These are phyloP conservation scores for Tuber aestivum DNA, from an alignment of 495 filamentous ascomycete species.

Conservation along the genomic window DNA sequence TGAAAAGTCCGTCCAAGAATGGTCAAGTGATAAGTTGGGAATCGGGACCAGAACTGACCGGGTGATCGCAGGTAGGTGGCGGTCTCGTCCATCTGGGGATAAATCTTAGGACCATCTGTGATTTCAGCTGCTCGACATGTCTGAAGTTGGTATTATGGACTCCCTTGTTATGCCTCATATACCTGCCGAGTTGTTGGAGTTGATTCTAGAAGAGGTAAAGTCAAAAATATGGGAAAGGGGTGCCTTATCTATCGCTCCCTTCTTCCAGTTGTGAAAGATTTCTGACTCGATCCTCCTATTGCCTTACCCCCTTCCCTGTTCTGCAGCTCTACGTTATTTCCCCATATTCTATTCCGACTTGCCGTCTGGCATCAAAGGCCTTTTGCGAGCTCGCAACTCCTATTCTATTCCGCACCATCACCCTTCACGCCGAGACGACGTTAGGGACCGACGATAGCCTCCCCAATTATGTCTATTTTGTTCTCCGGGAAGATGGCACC, in stretches of 20 bases:
- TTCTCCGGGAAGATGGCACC: conserved; percentile 6
- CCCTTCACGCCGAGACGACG: conserved; percentile 9
- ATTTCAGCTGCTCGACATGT: neutral
- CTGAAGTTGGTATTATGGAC: neutral
- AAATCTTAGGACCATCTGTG: neutral
- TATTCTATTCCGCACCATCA: conserved; percentile 15
- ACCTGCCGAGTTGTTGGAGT: conserved; percentile 8
- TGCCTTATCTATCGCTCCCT: neutral
- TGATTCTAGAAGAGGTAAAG: conserved; percentile 21
- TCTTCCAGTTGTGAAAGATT: neutral
- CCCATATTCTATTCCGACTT: conserved; percentile 9
- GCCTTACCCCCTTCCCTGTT: neutral
- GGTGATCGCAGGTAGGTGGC: neutral
- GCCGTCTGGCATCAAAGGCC: conserved; percentile 10
- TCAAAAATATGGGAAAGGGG: neutral
- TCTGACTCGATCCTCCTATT: conserved; percentile 9
- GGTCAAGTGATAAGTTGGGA: neutral
- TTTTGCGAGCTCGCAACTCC: conserved; percentile 14
- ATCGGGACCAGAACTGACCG: neutral
- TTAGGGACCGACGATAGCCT: conserved; percentile 2
- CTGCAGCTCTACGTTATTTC: conserved; percentile 13
- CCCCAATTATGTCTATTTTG: conserved; percentile 13
- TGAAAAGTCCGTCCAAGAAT: neutral
- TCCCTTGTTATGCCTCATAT: neutral
- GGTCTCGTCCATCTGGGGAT: neutral